Evolutionary conservation across 495 filamentous ascomycete species (phyloP).

Genomic region (Saxophila tyrrhenica): DNA sequence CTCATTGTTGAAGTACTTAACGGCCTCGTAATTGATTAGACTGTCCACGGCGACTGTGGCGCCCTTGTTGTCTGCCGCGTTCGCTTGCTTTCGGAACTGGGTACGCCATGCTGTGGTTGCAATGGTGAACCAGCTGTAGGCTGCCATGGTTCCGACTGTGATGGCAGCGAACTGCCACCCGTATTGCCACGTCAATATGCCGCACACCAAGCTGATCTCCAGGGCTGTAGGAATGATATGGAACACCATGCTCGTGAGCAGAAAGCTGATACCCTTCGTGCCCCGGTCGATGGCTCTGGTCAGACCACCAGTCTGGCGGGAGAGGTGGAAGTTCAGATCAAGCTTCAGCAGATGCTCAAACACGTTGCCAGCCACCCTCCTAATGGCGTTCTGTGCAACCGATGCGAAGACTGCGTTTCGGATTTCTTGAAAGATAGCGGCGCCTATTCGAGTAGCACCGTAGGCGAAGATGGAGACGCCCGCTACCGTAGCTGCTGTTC

Average conservation of each 20-base stretch:
- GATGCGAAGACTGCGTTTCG: constrained; percentile 94
- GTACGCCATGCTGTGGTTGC: constrained; percentile 92
- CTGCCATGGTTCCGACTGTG: constrained; percentile 80
- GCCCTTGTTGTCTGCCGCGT: constrained; percentile 89
- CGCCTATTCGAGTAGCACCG: constrained; percentile 74
- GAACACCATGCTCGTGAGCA: constrained; percentile 96
- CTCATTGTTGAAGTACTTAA: constrained; percentile 99
- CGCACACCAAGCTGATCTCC: constrained; percentile 91
- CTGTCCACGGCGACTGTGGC: constrained; percentile 94
- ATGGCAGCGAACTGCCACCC: constrained; percentile 84
- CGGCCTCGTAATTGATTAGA: constrained; percentile 95
- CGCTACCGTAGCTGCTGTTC: constrained; percentile 77
- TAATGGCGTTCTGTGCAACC: constrained; percentile 93
- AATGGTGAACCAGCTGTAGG: constrained; percentile 91
- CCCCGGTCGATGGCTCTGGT: constrained; percentile 92
- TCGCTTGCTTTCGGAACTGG: constrained; percentile 86
- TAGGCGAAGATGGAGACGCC: constrained; percentile 89
- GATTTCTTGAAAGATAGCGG: constrained; percentile 78
- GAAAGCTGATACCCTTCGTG: constrained; percentile 94
- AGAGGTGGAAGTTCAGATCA: constrained; percentile 87
- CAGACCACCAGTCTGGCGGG: constrained; percentile 85
- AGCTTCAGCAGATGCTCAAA: constrained; percentile 82
- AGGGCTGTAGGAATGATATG: constrained; percentile 89
- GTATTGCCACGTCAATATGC: constrained; percentile 90
- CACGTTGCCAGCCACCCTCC: constrained; percentile 78